Percentiles rank a stretch among this genome's conserved stretches.
These are phyloP conservation scores for Neurospora intermedia DNA, from an alignment of 495 filamentous ascomycete species.

Conservation along the genomic window DNA sequence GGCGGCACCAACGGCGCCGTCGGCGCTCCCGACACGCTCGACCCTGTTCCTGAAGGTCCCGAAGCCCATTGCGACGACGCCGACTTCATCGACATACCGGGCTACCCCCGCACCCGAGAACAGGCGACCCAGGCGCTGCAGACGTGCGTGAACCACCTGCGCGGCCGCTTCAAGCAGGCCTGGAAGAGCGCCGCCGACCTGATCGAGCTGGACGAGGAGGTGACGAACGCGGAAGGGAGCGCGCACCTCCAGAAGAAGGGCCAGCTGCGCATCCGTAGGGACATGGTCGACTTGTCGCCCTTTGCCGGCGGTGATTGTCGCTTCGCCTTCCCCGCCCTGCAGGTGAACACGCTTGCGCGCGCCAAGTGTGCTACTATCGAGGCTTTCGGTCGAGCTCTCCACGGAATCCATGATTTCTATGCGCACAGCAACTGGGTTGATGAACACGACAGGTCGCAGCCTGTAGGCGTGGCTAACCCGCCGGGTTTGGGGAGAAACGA, in stretches of 20 bases:
- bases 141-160: conserved; percentile 16
- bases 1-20: conserved; percentile 20
- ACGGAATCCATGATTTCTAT: conserved; percentile 20
- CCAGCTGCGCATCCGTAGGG: conserved; percentile 4
- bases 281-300: conserved; percentile 11
- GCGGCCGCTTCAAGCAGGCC: conserved; percentile 17
- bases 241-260: background rate
- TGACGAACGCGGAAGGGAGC: background rate
- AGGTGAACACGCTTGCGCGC: conserved; percentile 9
- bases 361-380: conserved; percentile 18
- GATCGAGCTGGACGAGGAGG: background rate
- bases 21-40: conserved; percentile 18
- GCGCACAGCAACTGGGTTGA: conserved; percentile 23
- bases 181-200: conserved; percentile 2
- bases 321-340: conserved; percentile 14
- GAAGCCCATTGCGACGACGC: conserved; percentile 22
- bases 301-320: conserved; percentile 13
- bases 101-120: conserved; percentile 13
- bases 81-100: conserved; percentile 19
- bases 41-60: conserved; percentile 19
- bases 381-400: conserved; percentile 13
- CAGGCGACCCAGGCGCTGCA: conserved; percentile 15
- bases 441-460: conserved; percentile 6
- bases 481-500: conserved; percentile 14
- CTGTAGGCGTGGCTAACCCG: conserved; percentile 14